phyloP scores from a whole-genome alignment of 2,329 filamentous ascomycete genomes.

The Penicillium digitatum region DNA sequence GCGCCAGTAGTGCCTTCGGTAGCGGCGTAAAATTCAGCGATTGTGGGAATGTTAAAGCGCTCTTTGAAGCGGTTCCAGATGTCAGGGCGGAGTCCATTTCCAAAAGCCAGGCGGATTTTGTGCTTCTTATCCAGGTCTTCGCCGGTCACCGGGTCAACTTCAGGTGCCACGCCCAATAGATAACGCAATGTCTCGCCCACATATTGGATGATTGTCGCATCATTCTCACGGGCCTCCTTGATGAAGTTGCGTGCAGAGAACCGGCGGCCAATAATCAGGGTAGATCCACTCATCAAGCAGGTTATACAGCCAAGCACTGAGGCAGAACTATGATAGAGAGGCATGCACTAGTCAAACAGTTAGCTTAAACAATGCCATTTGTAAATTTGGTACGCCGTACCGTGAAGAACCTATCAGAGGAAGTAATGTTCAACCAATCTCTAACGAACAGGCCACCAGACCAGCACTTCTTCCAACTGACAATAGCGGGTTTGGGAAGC shows the following conservation, averaged over 20 bases:
- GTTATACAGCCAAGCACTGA: constrained; percentile 64
- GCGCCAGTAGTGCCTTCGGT: constrained; percentile 67
- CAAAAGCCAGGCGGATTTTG: constrained; percentile 69
- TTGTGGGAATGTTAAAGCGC: constrained; percentile 68
- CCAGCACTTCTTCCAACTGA: constrained; percentile 66
- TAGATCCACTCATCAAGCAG: constrained; percentile 58
- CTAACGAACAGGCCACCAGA: constrained; percentile 52
- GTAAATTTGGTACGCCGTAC: constrained; percentile 42
- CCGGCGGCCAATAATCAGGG: constrained; percentile 68
- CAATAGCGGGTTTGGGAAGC: constrained; percentile 72
- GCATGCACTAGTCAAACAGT: constrained; percentile 63
- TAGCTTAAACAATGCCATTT: constrained; percentile 1
- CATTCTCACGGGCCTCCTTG: constrained; percentile 65
- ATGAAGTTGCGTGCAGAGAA: constrained; percentile 77
- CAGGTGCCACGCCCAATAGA: constrained; percentile 63
- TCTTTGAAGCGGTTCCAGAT: constrained; percentile 81
- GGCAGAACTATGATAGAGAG: constrained; percentile 81
- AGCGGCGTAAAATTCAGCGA: constrained; percentile 77
- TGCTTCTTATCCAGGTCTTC: constrained; percentile 69
- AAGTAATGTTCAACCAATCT: constrained; percentile 55
- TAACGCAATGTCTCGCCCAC: constrained; percentile 86
- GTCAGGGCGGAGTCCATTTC: constrained; percentile 80
- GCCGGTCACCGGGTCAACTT: constrained; percentile 60
- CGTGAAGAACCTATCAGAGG: constrained; percentile 69
- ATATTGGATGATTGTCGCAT: constrained; percentile 77